phyloP scores from a whole-genome alignment of 2,329 filamentous ascomycete species.

The Monosporascus sp. region DNA sequence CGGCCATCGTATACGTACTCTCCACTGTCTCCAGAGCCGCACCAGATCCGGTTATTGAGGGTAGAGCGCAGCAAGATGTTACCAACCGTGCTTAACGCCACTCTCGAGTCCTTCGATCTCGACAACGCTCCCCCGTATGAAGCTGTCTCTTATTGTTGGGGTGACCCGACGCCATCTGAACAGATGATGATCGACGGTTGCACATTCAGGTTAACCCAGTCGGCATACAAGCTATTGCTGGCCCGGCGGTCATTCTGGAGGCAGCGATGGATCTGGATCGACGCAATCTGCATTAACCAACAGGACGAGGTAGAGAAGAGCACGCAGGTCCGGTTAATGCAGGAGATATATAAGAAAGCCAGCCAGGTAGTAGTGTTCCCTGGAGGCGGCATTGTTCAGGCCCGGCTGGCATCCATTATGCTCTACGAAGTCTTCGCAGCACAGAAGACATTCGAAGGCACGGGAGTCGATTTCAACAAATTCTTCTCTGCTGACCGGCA shows the following conservation, averaged over 20 bases:
- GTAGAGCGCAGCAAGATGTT: no score
- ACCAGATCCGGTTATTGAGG: no score
- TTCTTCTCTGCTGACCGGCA: no score
- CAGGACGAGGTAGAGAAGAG: constrained; percentile 8
- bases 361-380: constrained; percentile 7
- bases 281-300: no score
- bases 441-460: not conserved
- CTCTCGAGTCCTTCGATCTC: no score
- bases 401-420: constrained; percentile 2
- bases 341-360: constrained; percentile 7
- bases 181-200: constrained; percentile 8
- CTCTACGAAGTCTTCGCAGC: constrained; percentile 1
- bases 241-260: constrained; percentile 7
- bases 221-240: constrained; percentile 9
- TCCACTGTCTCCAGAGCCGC: no score
- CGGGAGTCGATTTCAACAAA: not conserved
- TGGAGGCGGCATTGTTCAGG: constrained; percentile 3
- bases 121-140: not conserved
- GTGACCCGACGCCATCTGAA: constrained; percentile 4
- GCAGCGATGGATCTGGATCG: constrained; percentile 1
- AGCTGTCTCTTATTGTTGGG: constrained; percentile 11
- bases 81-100: no score
- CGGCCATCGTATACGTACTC: no score
- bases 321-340: constrained; percentile 9
- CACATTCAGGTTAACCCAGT: constrained; percentile 7